Evolutionary conservation across 1,139 yeast species (phyloP), one percentile per base, ranked within the genome.

Genomic region (Hyphopichia buzzinii): DNA sequence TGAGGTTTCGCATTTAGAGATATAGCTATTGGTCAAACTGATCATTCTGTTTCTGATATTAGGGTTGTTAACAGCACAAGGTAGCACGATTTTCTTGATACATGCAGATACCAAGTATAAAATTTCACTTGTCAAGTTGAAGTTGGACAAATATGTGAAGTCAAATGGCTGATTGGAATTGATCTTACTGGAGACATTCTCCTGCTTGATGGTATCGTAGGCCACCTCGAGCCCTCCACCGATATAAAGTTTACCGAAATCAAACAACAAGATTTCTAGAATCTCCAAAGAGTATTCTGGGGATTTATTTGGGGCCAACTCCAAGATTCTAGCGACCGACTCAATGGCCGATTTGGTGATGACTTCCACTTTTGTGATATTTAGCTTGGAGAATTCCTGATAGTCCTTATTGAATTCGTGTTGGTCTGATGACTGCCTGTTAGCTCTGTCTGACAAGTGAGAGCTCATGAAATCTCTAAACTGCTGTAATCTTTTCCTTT

Each of bases 171-270:
- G 51, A 8, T 37, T 46, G 3, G 63, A 48, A 38, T 39, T 55
- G 27, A 48, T 47, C 43, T 52, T 62, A n/a, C 53, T 41, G 23
- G 46, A 43, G 5, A 48, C 41, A 16, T 50, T 44, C 38, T 66
- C 71, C 38, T 54, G 67, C 45, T 53, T 61, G 32, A 66, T 51
- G 29, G 49, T 48, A 38, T 68, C 75, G 40, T 78, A 83, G 1
- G 90, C 74, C 8, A 81, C 80, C 48, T 87, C 96, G 26, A 90
- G 60, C 0, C 88, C 89, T 15, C 81, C 72, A 31, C 86, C 89
- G 36, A 88, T 74, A 51, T 86, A 88, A 5, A 82, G 73, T 33
- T 78, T 78, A 1, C 95, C 94, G 35, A 87, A 72, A 40, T 84
- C 88, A 40, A 79, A 72, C 16, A 87, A 57, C 36, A 88, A 57